Evolutionary conservation across 257 asterid species (phyloP).

Genomic region (Dorcoceras hygrometricum): DNA sequence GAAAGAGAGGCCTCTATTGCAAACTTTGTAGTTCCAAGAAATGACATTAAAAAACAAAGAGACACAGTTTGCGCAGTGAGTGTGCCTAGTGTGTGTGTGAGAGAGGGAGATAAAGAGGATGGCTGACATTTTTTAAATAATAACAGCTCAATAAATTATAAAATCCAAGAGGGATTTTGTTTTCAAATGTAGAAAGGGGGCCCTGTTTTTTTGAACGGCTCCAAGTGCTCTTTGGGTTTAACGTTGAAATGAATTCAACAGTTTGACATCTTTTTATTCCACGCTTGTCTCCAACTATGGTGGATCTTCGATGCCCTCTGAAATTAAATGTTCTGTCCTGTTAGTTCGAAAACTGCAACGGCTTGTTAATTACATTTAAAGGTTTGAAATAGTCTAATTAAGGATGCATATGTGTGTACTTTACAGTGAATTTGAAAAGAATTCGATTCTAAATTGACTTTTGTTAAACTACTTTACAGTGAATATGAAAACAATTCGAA

Average conservation of each 20-base stretch:
- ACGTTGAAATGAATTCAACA: background rate
- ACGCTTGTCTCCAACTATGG: background rate
- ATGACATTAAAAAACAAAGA: slow-evolving; percentile 40
- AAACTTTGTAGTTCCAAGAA: slow-evolving; percentile 51
- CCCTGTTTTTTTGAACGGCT: background rate
- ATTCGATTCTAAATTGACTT: background rate
- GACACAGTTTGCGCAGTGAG: slow-evolving; percentile 33
- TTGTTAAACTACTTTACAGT: no score
- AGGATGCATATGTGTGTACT: no score
- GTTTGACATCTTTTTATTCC: background rate
- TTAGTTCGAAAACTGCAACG: background rate
- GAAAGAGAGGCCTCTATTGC: slow-evolving; percentile 48
- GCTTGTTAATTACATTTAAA: background rate
- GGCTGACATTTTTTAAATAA: background rate
- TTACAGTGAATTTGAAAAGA: no score
- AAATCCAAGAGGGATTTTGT: background rate
- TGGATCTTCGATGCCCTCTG: background rate
- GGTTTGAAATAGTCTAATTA: no score
- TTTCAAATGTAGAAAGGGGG: background rate
- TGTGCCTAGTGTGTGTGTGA: slow-evolving; percentile 28
- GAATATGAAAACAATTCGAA: no score
- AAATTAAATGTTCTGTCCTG: background rate
- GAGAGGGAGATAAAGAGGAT: slow-evolving; percentile 25
- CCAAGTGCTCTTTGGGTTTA: background rate
- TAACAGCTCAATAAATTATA: background rate